Base-by-base conservation (phyloP, 2,329 filamentous ascomycete species). In the Clarireedia monteithiana region DNA sequence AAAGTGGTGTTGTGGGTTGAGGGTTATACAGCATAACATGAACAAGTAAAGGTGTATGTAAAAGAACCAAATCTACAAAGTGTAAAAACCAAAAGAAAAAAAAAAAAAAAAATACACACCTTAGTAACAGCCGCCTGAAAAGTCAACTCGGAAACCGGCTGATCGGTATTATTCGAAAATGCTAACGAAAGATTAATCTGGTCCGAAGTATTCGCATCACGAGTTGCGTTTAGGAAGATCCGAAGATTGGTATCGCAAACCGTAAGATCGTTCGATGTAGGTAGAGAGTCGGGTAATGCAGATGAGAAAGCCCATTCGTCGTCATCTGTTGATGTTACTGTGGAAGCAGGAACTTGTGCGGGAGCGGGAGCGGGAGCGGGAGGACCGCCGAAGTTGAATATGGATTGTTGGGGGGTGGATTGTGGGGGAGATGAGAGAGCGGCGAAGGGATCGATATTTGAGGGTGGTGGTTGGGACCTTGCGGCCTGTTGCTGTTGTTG, bases 221-320 rank as follows among this genome's bases (percentile, higher is more conserved):
- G 78, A 23, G 78, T 81, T 5, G 89, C 85, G 40, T 84, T 75
- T 69, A 96, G 85, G 40, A 88, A 80, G 58, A 95, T 85, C 58
- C 82, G 82, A 48, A 97, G 74, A 45, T 75, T 78, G 2, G 84
- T 85, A 66, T 88, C 84, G 66, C 83, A 84, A 45, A 96, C 82
- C 3, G 77, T 79, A 20, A 86, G 74, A 48, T 82, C 81, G 62
- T 89, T 72, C 66, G 17, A 76, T 66, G 62, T 60, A 34, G 52
- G 74, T 66, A 15, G 71, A 59, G 59, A 82, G 57, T 82, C 77
- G 3, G 92, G 92, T 14, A 96, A 77, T 0, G 92, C 86, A 0
- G 92, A 97, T 3, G 89, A 84, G 70, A 97, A 97, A 24, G 84
- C 88, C 91, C 92, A 97, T 67, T 97, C 92, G 61, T 97, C 92